phyloP scores from a whole-genome alignment of 169 alveolate species.

The Cryptosporidium tyzzeri region DNA sequence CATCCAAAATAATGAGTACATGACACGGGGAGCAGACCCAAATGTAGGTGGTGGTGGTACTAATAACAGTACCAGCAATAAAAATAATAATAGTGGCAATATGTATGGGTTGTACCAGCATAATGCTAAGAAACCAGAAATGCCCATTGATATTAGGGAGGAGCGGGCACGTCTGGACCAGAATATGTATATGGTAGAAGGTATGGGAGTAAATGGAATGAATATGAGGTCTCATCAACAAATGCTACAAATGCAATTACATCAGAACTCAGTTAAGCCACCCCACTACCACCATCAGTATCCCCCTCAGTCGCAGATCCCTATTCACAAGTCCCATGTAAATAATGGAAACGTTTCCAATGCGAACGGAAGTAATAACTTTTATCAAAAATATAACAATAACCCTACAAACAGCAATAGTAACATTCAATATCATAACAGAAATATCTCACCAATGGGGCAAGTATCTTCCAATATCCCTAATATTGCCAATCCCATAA shows the following conservation, averaged over 20 bases:
- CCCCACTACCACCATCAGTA: not conserved
- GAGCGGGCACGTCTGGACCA: not conserved
- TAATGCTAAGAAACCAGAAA: not conserved
- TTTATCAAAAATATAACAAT: not conserved
- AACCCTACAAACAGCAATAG: not conserved
- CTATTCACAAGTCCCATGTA: not conserved
- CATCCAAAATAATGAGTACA: not conserved
- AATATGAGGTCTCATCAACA: constrained; percentile 15
- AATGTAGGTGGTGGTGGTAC: not conserved
- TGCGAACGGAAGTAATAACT: not conserved
- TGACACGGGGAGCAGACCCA: not conserved
- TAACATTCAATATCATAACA: not conserved
- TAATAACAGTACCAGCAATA: not conserved
- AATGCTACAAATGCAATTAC: not conserved
- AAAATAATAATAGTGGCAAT: not conserved
- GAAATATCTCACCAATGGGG: not conserved
- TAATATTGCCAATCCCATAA: not conserved
- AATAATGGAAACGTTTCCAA: not conserved
- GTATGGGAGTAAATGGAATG: not conserved
- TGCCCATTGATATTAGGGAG: constrained; percentile 1
- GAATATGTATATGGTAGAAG: constrained; percentile 2
- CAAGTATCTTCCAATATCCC: not conserved
- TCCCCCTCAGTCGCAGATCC: not conserved
- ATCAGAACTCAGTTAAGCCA: not conserved
- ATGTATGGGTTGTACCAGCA: constrained; percentile 2